phyloP scores from a whole-genome alignment of 257 asterid genomes.

The Sherardia arvensis region DNA sequence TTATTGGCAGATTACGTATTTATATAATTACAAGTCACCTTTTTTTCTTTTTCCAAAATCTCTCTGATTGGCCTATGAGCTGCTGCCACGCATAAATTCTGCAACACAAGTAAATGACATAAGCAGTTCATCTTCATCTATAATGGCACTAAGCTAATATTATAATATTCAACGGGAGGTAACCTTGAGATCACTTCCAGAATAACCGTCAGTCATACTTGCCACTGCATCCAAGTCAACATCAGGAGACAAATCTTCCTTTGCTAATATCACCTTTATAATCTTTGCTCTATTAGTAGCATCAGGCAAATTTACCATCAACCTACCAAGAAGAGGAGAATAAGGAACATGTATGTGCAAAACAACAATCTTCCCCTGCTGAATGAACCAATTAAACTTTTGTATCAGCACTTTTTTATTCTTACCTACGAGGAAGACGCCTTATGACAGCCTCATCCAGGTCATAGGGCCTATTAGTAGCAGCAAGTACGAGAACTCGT shows the following conservation, averaged over 20 bases:
- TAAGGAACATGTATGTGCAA: slow-evolving; percentile 4
- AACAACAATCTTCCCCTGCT: background rate
- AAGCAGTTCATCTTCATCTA: background rate
- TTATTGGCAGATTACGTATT: background rate
- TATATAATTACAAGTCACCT: slow-evolving; percentile 31
- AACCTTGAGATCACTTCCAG: slow-evolving; percentile 98
- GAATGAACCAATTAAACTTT: background rate
- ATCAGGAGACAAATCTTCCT: slow-evolving; percentile 77
- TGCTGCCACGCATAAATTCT: slow-evolving; percentile 91
- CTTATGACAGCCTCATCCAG: slow-evolving; percentile 94
- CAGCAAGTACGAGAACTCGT: slow-evolving; percentile 89
- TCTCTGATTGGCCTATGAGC: slow-evolving; percentile 92
- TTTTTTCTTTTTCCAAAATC: slow-evolving; percentile 72
- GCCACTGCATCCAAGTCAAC: slow-evolving; percentile 72
- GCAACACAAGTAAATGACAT: slow-evolving; percentile 8
- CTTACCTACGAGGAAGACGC: slow-evolving; percentile 83
- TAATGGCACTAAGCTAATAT: background rate
- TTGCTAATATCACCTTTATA: slow-evolving; percentile 67
- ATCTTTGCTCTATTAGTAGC: slow-evolving; percentile 84
- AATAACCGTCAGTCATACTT: slow-evolving; percentile 84
- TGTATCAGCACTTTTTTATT: slow-evolving; percentile 7
- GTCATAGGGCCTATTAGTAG: slow-evolving; percentile 95
- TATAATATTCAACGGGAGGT: background rate
- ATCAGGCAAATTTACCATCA: slow-evolving; percentile 96
- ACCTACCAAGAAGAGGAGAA: slow-evolving; percentile 26